These are phyloP conservation scores for Cyanidium caldarium DNA, from an alignment of 23 red algal species.

Conservation along the genomic window DNA sequence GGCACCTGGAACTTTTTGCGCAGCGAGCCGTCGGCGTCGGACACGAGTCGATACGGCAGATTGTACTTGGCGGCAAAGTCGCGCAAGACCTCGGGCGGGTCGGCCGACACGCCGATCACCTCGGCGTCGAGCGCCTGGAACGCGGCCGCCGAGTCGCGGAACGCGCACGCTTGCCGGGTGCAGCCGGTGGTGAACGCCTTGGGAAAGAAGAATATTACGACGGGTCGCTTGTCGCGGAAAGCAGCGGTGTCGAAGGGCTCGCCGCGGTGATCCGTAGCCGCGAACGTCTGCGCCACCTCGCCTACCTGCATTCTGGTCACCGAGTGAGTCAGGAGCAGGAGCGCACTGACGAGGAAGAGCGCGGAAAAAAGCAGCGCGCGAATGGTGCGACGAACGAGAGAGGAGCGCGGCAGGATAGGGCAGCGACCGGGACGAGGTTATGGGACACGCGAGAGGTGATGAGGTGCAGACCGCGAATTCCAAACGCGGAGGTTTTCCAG, in stretches of 20 bases:
- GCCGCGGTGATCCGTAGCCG: background rate
- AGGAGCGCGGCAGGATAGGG: no score
- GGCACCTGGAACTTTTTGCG: slow-evolving; percentile 55
- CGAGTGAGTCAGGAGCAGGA: no score
- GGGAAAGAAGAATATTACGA: slow-evolving; percentile 3
- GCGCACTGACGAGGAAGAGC: no score
- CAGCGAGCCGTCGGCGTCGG: slow-evolving; percentile 29
- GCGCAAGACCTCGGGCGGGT: background rate
- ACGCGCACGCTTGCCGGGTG: slow-evolving; percentile 51
- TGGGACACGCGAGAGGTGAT: no score
- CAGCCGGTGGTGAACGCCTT: slow-evolving; percentile 36
- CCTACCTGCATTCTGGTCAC: no score
- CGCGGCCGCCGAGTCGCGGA: slow-evolving; percentile 53
- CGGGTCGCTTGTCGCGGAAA: background rate
- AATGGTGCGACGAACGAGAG: no score
- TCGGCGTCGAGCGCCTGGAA: slow-evolving; percentile 46
- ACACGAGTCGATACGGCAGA: slow-evolving; percentile 38
- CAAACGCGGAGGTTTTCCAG: no score
- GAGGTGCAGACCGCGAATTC: no score
- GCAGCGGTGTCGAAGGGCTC: background rate
- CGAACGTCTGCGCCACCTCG: background rate
- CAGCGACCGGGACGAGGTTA: no score
- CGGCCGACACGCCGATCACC: slow-evolving; percentile 53
- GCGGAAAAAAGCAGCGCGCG: no score
- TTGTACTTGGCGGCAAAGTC: slow-evolving; percentile 31